Evolutionary conservation across 169 alveolate species (phyloP).

Genomic region (Cryptosporidium bovis): DNA sequence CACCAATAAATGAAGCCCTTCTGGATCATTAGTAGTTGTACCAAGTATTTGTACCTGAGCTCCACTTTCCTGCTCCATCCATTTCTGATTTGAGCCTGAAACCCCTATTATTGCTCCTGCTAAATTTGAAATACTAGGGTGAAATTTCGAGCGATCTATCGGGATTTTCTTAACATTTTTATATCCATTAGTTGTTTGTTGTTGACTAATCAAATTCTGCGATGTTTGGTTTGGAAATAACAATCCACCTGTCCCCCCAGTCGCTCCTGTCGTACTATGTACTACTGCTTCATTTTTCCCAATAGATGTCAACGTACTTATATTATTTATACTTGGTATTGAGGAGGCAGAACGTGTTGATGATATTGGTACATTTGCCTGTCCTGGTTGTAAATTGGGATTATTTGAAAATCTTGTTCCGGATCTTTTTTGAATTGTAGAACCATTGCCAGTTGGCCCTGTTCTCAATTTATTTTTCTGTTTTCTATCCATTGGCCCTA

Average conservation of each 20-base stretch:
- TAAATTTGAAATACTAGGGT: constrained; percentile 64
- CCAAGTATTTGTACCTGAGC: constrained; percentile 74
- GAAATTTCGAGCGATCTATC: constrained; percentile 63
- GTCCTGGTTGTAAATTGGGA: constrained; percentile 35
- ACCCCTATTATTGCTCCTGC: constrained; percentile 74
- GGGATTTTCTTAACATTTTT: constrained; percentile 58
- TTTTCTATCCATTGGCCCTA: constrained; percentile 35
- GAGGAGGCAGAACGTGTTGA: background rate
- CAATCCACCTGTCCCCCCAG: background rate
- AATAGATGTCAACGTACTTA: no score
- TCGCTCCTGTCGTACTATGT: background rate
- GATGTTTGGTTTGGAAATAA: background rate
- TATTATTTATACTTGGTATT: background rate
- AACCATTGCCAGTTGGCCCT: constrained; percentile 17
- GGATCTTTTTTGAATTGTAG: constrained; percentile 42
- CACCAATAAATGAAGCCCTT: constrained; percentile 53
- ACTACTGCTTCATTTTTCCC: no score
- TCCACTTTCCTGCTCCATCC: constrained; percentile 74
- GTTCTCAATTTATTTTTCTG: constrained; percentile 50
- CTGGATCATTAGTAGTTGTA: constrained; percentile 72
- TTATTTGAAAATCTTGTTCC: constrained; percentile 71
- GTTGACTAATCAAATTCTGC: constrained; percentile 8
- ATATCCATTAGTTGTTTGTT: background rate
- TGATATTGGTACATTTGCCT: background rate
- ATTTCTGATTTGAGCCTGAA: constrained; percentile 71